Evolutionary conservation across 2,329 filamentous ascomycete species (phyloP).

Genomic region (Seiridium cupressi): DNA sequence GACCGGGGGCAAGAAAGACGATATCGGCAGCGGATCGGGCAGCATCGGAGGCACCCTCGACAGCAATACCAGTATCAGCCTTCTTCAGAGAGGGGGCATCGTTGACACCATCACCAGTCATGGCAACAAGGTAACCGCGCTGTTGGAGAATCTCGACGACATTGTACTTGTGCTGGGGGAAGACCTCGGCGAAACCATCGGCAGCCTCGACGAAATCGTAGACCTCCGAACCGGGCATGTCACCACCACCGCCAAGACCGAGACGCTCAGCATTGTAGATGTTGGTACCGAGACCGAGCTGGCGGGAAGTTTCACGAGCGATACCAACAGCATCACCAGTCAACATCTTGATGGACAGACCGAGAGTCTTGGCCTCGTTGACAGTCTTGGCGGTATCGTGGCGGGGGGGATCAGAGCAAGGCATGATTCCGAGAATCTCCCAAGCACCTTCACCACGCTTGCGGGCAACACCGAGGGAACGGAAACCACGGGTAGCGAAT

Average conservation of each 20-base stretch:
- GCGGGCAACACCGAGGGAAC: constrained; percentile 88
- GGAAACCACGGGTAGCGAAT: constrained; percentile 90
- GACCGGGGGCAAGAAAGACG: constrained; percentile 87
- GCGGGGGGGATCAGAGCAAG: constrained; percentile 86
- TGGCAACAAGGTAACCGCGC: constrained; percentile 89
- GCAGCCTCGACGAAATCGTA: constrained; percentile 95
- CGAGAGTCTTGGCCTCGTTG: constrained; percentile 83
- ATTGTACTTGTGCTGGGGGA: constrained; percentile 94
- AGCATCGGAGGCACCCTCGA: constrained; percentile 88
- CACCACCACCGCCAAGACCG: constrained; percentile 83
- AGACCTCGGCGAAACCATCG: constrained; percentile 92
- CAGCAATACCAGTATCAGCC: constrained; percentile 94
- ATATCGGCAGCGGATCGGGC: constrained; percentile 91
- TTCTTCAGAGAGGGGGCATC: constrained; percentile 91
- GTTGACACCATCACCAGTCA: constrained; percentile 96
- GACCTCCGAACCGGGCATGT: constrained; percentile 90
- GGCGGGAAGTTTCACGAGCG: constrained; percentile 85
- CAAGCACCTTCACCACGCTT: constrained; percentile 79
- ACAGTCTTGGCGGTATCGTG: constrained; percentile 89
- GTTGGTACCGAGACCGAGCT: constrained; percentile 89
- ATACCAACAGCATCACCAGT: constrained; percentile 94
- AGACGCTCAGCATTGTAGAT: constrained; percentile 93
- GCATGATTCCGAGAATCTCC: constrained; percentile 95
- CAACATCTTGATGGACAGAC: constrained; percentile 93
- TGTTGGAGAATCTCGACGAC: constrained; percentile 92